These are phyloP conservation scores for Cubamyces lactineus DNA, from an alignment of 768 basidiomycete genomes.

Conservation along the genomic window DNA sequence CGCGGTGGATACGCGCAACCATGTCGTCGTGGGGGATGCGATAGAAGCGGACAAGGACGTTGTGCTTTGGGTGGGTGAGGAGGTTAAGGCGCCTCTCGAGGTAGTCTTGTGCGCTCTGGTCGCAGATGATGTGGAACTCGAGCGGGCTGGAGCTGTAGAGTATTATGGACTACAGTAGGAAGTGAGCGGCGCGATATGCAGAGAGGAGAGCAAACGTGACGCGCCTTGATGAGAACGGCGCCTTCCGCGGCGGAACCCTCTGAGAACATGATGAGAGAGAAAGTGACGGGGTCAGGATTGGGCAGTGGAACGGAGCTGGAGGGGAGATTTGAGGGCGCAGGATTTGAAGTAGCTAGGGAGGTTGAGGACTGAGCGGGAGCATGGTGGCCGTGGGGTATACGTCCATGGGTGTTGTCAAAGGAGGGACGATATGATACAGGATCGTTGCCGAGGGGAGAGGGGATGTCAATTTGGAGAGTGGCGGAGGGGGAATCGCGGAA, in stretches of 20 bases:
- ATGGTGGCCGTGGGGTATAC: conserved; percentile 14
- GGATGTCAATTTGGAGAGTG: background rate
- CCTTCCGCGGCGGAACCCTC: conserved; percentile 46
- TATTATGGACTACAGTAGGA: conserved; percentile 28
- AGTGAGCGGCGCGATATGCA: background rate
- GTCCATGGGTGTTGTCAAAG: background rate
- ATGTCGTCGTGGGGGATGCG: conserved; percentile 45
- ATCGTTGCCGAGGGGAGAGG: conserved; percentile 4
- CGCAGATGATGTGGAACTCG: conserved; percentile 41
- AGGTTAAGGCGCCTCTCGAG: conserved; percentile 44
- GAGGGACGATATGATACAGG: conserved; percentile 4
- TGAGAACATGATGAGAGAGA: conserved; percentile 49
- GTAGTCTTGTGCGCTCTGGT: conserved; percentile 44
- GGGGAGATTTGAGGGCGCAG: background rate
- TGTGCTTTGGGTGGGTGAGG: conserved; percentile 41
- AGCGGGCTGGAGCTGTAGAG: conserved; percentile 27
- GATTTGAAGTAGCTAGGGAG: background rate
- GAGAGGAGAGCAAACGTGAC: conserved; percentile 10
- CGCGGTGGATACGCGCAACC: conserved; percentile 47
- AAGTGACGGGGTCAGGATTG: conserved; percentile 40
- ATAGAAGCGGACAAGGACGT: conserved; percentile 47
- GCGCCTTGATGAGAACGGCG: conserved; percentile 47
- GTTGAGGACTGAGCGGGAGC: background rate
- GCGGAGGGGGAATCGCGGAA: background rate
- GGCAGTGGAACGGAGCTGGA: background rate